Evolutionary conservation across 805 yeast species (phyloP), one percentile per base, ranked within the genome.

Genomic region (Candida boleticola): DNA sequence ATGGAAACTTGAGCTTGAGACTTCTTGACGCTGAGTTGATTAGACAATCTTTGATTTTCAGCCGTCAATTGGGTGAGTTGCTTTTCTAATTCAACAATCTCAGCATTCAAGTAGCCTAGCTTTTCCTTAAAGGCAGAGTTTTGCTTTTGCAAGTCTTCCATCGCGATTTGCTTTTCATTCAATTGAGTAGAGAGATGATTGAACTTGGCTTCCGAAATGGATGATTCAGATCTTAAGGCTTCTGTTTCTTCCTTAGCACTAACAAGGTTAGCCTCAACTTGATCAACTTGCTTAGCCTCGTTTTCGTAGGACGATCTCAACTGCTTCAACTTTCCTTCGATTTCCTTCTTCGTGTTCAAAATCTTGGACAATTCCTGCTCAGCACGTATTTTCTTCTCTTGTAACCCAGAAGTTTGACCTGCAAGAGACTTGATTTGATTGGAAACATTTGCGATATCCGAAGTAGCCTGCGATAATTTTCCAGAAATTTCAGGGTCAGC

Each of bases 391-490:
- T 88, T 82, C 63, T 85, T 85, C 18, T 79, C 84, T 45, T 82
- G 82, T 23, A 85, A 73, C 13, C 73, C 75, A 0, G 85, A 71
- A 1, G 95, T 86, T 61, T 89, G 96, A 18, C 74, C 64, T 1
- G 89, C 77, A 49, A 92, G 68, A 0, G 96, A 85, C 48, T 80
- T 80, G 49, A 88, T 83, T 66, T 90, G 96, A 52, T 83, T 87
- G 0, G 95, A 85, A 32, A 86, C 72, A 52, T 90, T 88, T 13
- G 95, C 96, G 60, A 89, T 76, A 52, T 88, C 96, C 5, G 89
- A 77, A 5, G 93, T 80, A 3, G 96, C 92, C 45, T 79, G 77
- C 1, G 95, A 80, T 38, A 89, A 67, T 54, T 83, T 80, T 22
- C 82, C 80, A 1, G 87, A 76, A 1, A 83, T 74, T 39, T 77